A percentile compares a stretch with the other conserved stretches of the same genome.
These are phyloP conservation scores for Escovopsis weberi DNA, from an alignment of 2,329 filamentous ascomycete species.

Conservation along the genomic window DNA sequence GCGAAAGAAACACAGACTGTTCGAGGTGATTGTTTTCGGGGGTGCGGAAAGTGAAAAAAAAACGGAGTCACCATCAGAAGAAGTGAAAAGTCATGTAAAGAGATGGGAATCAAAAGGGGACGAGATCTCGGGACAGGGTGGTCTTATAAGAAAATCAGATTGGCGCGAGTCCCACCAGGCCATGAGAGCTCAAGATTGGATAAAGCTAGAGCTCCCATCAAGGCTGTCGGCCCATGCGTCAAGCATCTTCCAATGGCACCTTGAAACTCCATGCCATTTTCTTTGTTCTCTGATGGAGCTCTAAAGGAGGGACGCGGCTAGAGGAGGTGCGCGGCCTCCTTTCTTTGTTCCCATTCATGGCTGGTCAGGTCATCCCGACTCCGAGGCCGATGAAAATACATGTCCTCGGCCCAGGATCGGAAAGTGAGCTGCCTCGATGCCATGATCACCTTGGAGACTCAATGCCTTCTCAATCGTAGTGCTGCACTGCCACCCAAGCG, in stretches of 20 bases:
- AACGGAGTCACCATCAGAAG: neutral
- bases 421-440: too few relatives aligned
- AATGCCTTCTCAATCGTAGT: too few relatives aligned
- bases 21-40: neutral
- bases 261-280: neutral
- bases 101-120: neutral
- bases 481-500: too few relatives aligned
- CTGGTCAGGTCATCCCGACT: too few relatives aligned
- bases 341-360: too few relatives aligned
- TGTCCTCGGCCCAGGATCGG: too few relatives aligned
- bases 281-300: slow-evolving; percentile 1
- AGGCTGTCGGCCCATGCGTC: neutral
- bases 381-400: too few relatives aligned
- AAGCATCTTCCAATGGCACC: neutral
- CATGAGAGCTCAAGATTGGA: neutral
- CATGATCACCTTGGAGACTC: too few relatives aligned
- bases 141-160: neutral
- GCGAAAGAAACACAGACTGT: neutral
- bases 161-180: neutral
- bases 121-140: too few relatives aligned
- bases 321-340: too few relatives aligned
- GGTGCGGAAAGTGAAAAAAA: neutral
- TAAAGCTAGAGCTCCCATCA: neutral
- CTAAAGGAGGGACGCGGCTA: too few relatives aligned
- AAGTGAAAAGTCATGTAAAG: neutral